These are phyloP conservation scores for Narthecium ossifragum DNA, from an alignment of 106 monocot species.

Conservation along the genomic window DNA sequence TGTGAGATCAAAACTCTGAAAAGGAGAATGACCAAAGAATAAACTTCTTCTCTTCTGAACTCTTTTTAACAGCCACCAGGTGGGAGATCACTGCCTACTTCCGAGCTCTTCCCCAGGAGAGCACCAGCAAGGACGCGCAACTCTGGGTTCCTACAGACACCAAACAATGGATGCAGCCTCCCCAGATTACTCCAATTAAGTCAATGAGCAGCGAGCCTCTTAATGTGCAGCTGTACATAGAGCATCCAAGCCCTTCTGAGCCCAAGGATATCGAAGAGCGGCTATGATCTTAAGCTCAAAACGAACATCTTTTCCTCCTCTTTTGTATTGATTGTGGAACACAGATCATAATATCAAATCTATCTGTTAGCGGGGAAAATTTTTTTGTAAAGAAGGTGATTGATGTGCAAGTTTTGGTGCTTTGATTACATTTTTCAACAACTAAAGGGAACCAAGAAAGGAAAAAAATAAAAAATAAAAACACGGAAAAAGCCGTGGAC, in stretches of 20 bases:
- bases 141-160: slow-evolving; percentile 93
- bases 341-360: no score
- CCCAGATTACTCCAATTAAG: slow-evolving; percentile 86
- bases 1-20: slow-evolving; percentile 1
- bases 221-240: slow-evolving; percentile 83
- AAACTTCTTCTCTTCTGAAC: neutral
- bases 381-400: no score
- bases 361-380: no score
- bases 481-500: no score
- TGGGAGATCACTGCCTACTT: slow-evolving; percentile 94
- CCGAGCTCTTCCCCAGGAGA: slow-evolving; percentile 48
- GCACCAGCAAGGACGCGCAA: slow-evolving; percentile 28
- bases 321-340: neutral
- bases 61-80: slow-evolving; percentile 32
- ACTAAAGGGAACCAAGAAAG: no score
- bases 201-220: slow-evolving; percentile 84
- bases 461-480: no score
- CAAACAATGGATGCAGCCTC: slow-evolving; percentile 77
- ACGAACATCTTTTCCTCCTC: neutral
- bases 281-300: no score
- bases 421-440: no score
- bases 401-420: no score
- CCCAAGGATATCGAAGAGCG: slow-evolving; percentile 18
- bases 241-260: slow-evolving; percentile 71
- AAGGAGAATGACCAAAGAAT: no score